Evolutionary conservation across 768 basidiomycete species (phyloP), one percentile per base, ranked within the genome.

Genomic region (Amylocystis lapponica): DNA sequence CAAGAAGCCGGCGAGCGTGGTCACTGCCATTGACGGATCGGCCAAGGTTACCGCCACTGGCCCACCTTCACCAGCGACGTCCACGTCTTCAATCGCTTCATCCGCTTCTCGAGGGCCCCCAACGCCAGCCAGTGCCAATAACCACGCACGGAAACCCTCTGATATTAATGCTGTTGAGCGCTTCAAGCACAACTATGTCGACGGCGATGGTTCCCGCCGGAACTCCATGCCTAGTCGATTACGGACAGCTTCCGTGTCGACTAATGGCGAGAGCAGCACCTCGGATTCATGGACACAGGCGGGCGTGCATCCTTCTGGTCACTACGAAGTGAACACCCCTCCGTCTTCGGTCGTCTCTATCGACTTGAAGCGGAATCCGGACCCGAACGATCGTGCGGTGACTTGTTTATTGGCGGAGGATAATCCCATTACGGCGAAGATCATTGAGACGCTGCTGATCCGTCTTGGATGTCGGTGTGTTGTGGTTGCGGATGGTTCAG

Each of bases 401-500:
- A 96, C 93, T 30, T 93, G 91, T 57, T 63, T 99, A 21, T 74
- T 99, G 27, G 96, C 95, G 1, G 96, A 98, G 62, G 93, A 98
- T 55, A 98, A 99, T 57, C 96, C 96, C 2, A 97, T 98, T 51
- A 95, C 93, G 0, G 88, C 89, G 25, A 97, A 98, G 70, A 97
- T 99, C 37, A 83, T 97, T 37, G 93, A 97, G 64, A 98, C 94
- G 2, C 66, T 98, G 34, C 76, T 99, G 36, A 86, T 90, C 48
- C 83, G 94, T 27, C 77, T 98, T 47, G 96, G 96, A 1, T 98
- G 95, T 63, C 85, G 94, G 14, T 92, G 90, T 61, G 85, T 97
- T 9, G 88, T 97, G 8, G 96, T 97, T 14, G 80, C 91, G 32
- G 93, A 98, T 66, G 96, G 96, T 7, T 91, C 94, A 4, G 92